Conservation (phyloP, 1,284 basidiomycete genomes). For the Cryptococcus depauperatus region DNA sequence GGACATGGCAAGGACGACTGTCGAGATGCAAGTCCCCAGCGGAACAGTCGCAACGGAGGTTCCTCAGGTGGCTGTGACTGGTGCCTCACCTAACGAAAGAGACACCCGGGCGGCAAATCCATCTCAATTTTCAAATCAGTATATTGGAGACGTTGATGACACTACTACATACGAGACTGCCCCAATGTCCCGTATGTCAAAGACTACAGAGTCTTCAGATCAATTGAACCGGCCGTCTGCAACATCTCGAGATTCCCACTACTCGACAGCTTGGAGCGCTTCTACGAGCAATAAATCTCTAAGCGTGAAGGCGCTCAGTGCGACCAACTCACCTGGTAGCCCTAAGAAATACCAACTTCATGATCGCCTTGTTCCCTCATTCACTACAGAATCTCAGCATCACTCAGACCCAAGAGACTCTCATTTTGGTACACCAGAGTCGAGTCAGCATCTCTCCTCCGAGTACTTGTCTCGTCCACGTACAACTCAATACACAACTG, state of each 20-base stretch:
- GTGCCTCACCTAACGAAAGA: slow-evolving; percentile 8
- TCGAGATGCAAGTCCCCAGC: no score
- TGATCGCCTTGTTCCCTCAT: slow-evolving; percentile 18
- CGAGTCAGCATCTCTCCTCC: not conserved
- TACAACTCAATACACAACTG: slow-evolving; percentile 7
- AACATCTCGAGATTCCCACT: slow-evolving; percentile 21
- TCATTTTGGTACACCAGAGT: not conserved
- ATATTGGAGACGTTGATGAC: not conserved
- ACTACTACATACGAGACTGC: not conserved
- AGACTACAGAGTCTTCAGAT: slow-evolving; percentile 15
- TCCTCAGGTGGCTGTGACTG: slow-evolving; percentile 14
- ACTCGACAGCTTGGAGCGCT: slow-evolving; percentile 14
- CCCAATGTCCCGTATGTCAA: slow-evolving; percentile 8
- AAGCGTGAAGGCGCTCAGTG: not conserved
- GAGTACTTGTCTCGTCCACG: slow-evolving; percentile 9
- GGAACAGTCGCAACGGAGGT: no score
- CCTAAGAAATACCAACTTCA: slow-evolving; percentile 22
- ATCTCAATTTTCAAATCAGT: not conserved
- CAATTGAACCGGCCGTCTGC: slow-evolving; percentile 25
- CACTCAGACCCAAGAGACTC: not conserved
- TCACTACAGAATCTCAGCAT: not conserved
- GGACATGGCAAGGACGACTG: not conserved
- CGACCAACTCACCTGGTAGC: not conserved
- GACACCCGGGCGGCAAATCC: not conserved
- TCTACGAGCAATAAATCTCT: slow-evolving; percentile 2